A percentile compares a stretch with the other conserved stretches of the same genome.
Evolutionary conservation across 2,329 filamentous ascomycete genomes (phyloP).

Genomic region (Verticillium longisporum): DNA sequence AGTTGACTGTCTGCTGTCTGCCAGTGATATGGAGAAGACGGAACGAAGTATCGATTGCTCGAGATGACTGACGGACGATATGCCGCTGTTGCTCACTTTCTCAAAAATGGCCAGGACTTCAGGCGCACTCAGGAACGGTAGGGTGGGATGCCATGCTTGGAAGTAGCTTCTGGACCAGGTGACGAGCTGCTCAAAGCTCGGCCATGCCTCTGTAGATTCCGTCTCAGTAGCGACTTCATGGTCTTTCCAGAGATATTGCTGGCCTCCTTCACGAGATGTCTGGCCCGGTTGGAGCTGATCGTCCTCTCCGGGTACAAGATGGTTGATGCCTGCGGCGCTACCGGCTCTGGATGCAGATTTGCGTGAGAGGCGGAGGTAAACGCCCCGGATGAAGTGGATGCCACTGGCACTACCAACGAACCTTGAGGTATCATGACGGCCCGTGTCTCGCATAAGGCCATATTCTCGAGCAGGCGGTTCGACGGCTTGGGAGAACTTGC

Average conservation of each 20-base stretch:
- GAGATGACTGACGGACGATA: constrained; percentile 20
- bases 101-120: constrained; percentile 40
- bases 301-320: constrained; percentile 50
- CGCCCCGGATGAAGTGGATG: constrained; percentile 51
- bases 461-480: constrained; percentile 22
- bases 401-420: constrained; percentile 53
- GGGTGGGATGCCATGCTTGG: constrained; percentile 49
- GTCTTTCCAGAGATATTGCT: constrained; percentile 25
- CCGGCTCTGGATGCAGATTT: constrained; percentile 8
- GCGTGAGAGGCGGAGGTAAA: constrained; percentile 40
- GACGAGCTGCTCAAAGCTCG: constrained; percentile 41
- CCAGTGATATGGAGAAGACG: constrained; percentile 45
- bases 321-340: constrained; percentile 15
- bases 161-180: constrained; percentile 47
- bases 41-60: constrained; percentile 38
- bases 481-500: constrained; percentile 19
- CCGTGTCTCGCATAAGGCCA: constrained; percentile 42
- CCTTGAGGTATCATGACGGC: constrained; percentile 37
- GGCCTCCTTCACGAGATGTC: constrained; percentile 7
- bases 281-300: constrained; percentile 31
- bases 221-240: constrained; percentile 22
- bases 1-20: constrained; percentile 39
- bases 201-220: constrained; percentile 1
- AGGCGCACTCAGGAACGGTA: constrained; percentile 50
- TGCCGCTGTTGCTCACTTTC: constrained; percentile 24